Evolutionary conservation across 73 alveolate genomes (phyloP).

Genomic region (Paramecium biaurelia): DNA sequence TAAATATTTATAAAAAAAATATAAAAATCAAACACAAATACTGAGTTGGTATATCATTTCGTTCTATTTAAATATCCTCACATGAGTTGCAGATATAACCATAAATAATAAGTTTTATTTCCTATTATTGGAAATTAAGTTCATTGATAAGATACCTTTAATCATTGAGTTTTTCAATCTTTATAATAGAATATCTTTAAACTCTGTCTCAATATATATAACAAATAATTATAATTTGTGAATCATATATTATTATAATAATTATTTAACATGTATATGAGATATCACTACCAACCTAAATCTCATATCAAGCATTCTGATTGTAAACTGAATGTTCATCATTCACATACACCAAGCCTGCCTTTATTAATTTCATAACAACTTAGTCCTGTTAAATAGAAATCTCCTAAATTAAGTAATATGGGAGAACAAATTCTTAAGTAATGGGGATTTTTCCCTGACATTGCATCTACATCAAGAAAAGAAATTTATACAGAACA

Average conservation of each 20-base stretch:
- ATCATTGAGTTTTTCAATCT: background rate
- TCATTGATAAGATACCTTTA: background rate
- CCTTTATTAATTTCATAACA: background rate
- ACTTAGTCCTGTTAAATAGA: background rate
- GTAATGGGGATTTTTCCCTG: conserved; percentile 19
- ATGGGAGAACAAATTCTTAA: background rate
- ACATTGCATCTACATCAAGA: background rate
- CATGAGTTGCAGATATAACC: background rate
- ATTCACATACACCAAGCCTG: background rate
- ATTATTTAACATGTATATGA: background rate
- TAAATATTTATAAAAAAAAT: background rate
- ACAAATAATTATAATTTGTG: background rate
- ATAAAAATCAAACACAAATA: background rate
- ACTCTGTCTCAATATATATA: background rate
- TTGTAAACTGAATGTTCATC: background rate
- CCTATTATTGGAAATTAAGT: background rate
- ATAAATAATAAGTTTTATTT: background rate
- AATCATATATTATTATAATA: background rate
- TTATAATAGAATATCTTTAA: background rate
- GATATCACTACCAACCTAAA: background rate
- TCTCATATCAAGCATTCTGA: background rate
- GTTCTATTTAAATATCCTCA: background rate
- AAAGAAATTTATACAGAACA: background rate
- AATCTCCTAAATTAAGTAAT: background rate
- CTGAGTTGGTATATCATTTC: background rate